phyloP scores from a whole-genome alignment of 352 stramenopile genomes.

The Aphanomyces astaci region DNA sequence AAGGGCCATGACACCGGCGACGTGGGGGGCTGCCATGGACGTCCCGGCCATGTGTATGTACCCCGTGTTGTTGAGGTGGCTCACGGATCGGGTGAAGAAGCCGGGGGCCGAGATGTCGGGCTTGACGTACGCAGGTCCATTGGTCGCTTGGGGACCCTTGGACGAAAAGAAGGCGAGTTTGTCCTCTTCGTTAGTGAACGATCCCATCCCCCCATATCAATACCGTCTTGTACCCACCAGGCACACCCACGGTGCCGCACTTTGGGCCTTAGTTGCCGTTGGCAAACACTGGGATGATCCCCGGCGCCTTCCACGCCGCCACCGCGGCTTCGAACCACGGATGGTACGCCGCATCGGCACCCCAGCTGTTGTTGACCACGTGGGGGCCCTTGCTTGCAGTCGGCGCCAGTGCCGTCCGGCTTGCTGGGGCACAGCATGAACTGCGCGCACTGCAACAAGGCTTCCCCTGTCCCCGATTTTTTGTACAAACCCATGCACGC shows the following conservation, averaged over 20 bases:
- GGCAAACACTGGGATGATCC: slow-evolving; percentile 34
- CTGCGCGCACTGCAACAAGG: slow-evolving; percentile 28
- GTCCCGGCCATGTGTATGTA: slow-evolving; percentile 31
- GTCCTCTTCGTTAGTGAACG: slow-evolving; percentile 26
- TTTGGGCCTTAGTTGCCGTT: slow-evolving; percentile 30
- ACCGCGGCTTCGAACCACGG: slow-evolving; percentile 27
- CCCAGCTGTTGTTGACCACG: slow-evolving; percentile 37
- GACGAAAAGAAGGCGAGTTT: slow-evolving; percentile 32
- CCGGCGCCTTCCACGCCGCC: slow-evolving; percentile 28
- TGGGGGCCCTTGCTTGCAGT: slow-evolving; percentile 36
- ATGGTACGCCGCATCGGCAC: slow-evolving; percentile 22
- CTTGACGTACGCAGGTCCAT: slow-evolving; percentile 26
- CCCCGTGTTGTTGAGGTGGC: slow-evolving; percentile 19
- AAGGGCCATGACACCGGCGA: slow-evolving; percentile 28
- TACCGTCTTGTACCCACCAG: slow-evolving; percentile 28
- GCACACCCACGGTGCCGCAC: slow-evolving; percentile 29
- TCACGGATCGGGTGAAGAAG: slow-evolving; percentile 21
- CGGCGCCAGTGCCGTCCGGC: slow-evolving; percentile 8
- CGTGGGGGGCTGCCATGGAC: slow-evolving; percentile 32
- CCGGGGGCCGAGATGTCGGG: too few relatives aligned
- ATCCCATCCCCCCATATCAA: slow-evolving; percentile 48
- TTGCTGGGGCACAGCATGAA: slow-evolving; percentile 28
- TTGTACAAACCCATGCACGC: slow-evolving; percentile 27
- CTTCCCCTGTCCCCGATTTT: slow-evolving; percentile 20
- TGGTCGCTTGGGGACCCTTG: slow-evolving; percentile 28